Evolutionary conservation across 1,139 yeast species (phyloP).

Genomic region (Blastobotrys capitulatus): DNA sequence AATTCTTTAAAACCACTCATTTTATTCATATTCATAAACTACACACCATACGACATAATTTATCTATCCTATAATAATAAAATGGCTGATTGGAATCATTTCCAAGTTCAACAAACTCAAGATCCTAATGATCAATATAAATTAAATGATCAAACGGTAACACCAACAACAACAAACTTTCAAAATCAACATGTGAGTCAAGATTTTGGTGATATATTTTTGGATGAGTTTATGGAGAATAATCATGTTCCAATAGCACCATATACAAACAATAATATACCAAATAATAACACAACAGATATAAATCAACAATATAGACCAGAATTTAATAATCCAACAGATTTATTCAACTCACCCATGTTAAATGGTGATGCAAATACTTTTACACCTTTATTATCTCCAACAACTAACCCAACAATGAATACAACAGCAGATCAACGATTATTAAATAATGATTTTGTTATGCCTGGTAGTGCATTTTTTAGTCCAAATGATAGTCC

Average conservation of each 20-base stretch:
- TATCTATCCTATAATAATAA: too few species aligned
- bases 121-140: too few species aligned
- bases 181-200: conserved; percentile 5
- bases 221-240: neutral
- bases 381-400: conserved; percentile 72
- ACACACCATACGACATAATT: neutral
- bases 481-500: conserved; percentile 37
- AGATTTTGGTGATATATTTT: conserved; percentile 4
- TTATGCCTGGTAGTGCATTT: conserved; percentile 30
- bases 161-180: neutral
- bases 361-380: conserved; percentile 3
- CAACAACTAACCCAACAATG: conserved; percentile 55
- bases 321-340: conserved; percentile 20
- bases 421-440: too few species aligned
- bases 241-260: neutral
- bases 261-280: conserved; percentile 11
- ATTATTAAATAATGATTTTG: conserved; percentile 20
- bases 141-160: neutral
- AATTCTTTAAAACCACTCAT: neutral
- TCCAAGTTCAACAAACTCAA: neutral
- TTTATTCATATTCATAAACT: neutral
- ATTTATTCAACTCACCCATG: conserved; percentile 24
- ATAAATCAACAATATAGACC: neutral
- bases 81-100: conserved; percentile 10
- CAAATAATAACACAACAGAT: neutral